Percentiles rank a stretch among this genome's conserved stretches.
These are phyloP conservation scores for Geotrichum carabidarum DNA, from an alignment of 1,139 yeast genomes.

Conservation along the genomic window DNA sequence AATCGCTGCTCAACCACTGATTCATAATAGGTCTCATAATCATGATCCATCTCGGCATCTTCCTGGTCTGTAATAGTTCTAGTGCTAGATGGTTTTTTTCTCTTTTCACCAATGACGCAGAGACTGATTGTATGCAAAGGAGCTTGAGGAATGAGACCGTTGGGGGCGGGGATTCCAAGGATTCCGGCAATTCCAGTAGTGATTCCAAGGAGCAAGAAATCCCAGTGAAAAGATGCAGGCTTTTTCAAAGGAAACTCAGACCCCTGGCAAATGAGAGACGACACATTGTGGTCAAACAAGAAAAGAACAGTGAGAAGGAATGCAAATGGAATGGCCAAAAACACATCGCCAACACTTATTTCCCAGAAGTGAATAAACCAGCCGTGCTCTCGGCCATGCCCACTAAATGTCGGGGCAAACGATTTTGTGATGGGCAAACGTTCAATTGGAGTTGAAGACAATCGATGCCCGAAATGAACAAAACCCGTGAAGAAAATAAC, in stretches of 20 bases:
- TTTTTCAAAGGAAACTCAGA: conserved; percentile 73
- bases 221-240: conserved; percentile 92
- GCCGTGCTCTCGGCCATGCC: conserved; percentile 46
- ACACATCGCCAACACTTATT: conserved; percentile 66
- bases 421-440: conserved; percentile 67
- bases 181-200: conserved; percentile 85
- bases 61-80: conserved; percentile 20
- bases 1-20: conserved; percentile 85
- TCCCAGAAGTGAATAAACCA: conserved; percentile 82
- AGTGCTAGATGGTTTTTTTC: not conserved
- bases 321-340: conserved; percentile 90
- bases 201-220: conserved; percentile 73
- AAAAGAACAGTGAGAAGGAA: conserved; percentile 74
- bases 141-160: conserved; percentile 95
- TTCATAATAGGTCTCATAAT: conserved; percentile 19
- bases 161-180: conserved; percentile 90
- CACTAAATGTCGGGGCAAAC: conserved; percentile 61
- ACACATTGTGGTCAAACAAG: conserved; percentile 92
- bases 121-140: conserved; percentile 84
- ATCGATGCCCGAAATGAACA: conserved; percentile 78
- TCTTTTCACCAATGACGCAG: conserved; percentile 43
- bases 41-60: conserved; percentile 37
- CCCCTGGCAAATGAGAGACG: conserved; percentile 86
- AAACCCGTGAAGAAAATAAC: conserved; percentile 91
- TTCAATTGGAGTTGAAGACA: conserved; percentile 50